Evolutionary conservation across 305 asterid species (phyloP).

Genomic region (Caryopteris hybrid): DNA sequence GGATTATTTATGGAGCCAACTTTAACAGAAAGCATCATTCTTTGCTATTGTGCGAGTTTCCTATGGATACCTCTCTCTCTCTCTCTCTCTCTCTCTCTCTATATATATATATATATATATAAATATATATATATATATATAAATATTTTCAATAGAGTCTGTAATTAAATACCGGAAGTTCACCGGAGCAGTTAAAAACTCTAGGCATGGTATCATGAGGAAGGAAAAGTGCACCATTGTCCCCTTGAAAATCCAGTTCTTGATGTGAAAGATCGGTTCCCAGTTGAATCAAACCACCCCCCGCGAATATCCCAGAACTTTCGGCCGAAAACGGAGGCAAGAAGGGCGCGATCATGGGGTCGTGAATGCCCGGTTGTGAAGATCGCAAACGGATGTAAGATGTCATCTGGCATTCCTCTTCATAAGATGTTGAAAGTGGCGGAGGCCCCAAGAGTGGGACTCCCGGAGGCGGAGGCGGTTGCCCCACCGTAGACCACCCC

Average conservation of each 20-base stretch:
- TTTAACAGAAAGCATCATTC: too few relatives aligned
- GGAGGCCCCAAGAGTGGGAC: conserved; percentile 33
- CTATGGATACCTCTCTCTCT: too few relatives aligned
- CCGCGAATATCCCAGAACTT: conserved; percentile 38
- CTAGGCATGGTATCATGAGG: conserved; percentile 40
- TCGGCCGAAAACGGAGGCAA: conserved; percentile 39
- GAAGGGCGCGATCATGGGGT: conserved; percentile 41
- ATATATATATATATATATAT: too few relatives aligned
- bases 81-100: too few relatives aligned
- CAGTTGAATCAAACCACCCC: conserved; percentile 36
- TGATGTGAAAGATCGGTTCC: conserved; percentile 52
- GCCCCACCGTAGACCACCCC: conserved; percentile 20
- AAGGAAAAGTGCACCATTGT: conserved; percentile 46
- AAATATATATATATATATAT: too few relatives aligned
- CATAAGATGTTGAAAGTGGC: conserved; percentile 34
- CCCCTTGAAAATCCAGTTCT: conserved; percentile 71
- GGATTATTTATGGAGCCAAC: too few relatives aligned
- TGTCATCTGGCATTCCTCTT: conserved; percentile 46
- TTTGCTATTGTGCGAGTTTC: too few relatives aligned
- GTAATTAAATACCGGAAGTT: conserved; percentile 66
- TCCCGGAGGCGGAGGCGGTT: conserved; percentile 9
- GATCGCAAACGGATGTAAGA: conserved; percentile 38
- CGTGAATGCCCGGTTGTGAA: conserved; percentile 46
- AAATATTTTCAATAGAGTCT: too few relatives aligned
- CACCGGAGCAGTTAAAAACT: conserved; percentile 46